phyloP scores from a whole-genome alignment of 169 alveolate genomes.

The Plasmodium vivax region DNA sequence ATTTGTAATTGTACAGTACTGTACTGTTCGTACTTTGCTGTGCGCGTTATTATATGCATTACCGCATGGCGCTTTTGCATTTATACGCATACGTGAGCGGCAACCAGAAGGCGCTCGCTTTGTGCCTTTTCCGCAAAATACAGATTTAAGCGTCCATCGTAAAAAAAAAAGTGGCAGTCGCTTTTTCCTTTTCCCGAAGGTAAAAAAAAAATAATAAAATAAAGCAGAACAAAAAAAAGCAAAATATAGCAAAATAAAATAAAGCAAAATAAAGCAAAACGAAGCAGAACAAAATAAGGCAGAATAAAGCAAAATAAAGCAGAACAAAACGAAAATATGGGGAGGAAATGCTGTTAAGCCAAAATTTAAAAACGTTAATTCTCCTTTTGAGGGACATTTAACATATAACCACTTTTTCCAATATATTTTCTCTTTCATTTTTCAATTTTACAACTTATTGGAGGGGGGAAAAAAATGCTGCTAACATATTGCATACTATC shows the following conservation, averaged over 20 bases:
- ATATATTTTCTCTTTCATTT: neutral
- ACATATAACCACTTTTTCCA: neutral
- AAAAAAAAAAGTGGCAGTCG: neutral
- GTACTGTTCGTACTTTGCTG: no score
- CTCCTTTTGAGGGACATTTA: neutral
- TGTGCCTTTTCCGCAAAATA: neutral
- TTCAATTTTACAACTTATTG: neutral
- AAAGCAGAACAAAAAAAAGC: neutral
- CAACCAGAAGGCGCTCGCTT: neutral
- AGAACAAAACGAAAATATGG: neutral
- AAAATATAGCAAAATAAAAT: neutral
- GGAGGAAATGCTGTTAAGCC: neutral
- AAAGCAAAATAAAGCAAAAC: no score
- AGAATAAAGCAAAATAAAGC: neutral
- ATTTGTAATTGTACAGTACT: neutral
- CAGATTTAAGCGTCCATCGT: neutral
- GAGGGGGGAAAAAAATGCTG: neutral
- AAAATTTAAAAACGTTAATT: neutral
- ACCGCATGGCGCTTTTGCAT: neutral
- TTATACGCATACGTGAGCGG: neutral
- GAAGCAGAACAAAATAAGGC: neutral
- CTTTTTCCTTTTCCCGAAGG: neutral
- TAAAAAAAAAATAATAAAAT: neutral
- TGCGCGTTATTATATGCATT: no score
- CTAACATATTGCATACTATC: neutral